phyloP scores from a whole-genome alignment of 2,329 filamentous ascomycete genomes.

The Achaetomium macrosporum region DNA sequence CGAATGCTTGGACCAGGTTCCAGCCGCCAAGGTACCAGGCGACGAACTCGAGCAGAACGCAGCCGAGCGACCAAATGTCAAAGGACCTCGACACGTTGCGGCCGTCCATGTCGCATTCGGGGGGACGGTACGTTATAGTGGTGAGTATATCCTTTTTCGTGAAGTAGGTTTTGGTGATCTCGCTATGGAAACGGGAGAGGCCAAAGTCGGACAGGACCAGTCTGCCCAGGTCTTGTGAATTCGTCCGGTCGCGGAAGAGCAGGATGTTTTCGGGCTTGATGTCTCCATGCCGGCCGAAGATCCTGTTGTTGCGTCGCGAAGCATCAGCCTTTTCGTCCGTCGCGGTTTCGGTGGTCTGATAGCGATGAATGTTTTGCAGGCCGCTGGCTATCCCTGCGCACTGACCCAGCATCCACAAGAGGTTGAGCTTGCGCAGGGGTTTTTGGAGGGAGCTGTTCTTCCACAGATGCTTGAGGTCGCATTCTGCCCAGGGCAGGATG shows the following conservation, averaged over 20 bases:
- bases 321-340: too few relatives aligned
- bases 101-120: constrained; percentile 6
- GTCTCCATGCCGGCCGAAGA: constrained; percentile 15
- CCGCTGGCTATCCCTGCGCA: constrained; percentile 6
- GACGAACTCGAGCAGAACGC: constrained; percentile 12
- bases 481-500: constrained; percentile 13
- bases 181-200: constrained; percentile 2
- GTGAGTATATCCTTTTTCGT: background rate
- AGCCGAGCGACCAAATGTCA: constrained; percentile 17
- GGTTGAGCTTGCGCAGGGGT: background rate
- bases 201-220: constrained; percentile 16
- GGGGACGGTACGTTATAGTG: constrained; percentile 11
- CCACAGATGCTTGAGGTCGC: constrained; percentile 10
- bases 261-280: constrained; percentile 17
- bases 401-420: constrained; percentile 1
- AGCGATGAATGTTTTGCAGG: constrained; percentile 4
- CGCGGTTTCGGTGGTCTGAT: background rate
- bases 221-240: background rate
- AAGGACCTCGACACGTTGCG: constrained; percentile 1
- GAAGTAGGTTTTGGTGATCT: constrained; percentile 3
- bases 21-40: constrained; percentile 11
- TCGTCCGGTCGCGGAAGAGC: constrained; percentile 7
- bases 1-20: background rate
- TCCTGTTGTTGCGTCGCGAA: background rate
- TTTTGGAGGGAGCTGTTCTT: background rate